A percentile compares a stretch with the other conserved stretches of the same genome.
Conservation (phyloP, 768 basidiomycete genomes). For the Hypsizygus marmoreus region DNA sequence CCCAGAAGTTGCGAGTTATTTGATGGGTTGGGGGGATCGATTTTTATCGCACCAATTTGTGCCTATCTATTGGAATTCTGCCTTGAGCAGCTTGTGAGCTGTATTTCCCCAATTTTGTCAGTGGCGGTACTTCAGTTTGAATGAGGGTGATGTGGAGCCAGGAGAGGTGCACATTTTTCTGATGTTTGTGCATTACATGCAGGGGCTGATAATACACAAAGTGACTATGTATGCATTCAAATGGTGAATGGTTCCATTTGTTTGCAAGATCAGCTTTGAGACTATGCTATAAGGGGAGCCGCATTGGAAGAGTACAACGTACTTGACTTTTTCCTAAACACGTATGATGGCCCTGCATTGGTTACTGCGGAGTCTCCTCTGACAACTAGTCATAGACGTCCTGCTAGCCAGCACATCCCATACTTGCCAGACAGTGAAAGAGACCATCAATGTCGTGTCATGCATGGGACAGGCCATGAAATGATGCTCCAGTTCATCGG, state of each 20-base stretch:
- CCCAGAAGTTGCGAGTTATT: slow-evolving; percentile 36
- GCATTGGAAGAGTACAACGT: slow-evolving; percentile 11
- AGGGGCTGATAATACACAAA: too few species aligned
- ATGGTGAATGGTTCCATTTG: not conserved
- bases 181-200: too few species aligned
- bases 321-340: slow-evolving; percentile 18
- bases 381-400: slow-evolving; percentile 7
- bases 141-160: too few species aligned
- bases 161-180: too few species aligned
- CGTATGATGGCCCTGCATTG: slow-evolving; percentile 21
- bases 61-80: slow-evolving; percentile 33
- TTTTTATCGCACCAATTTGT: slow-evolving; percentile 38
- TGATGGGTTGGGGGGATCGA: slow-evolving; percentile 45
- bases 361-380: too few species aligned
- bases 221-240: not conserved
- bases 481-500: slow-evolving; percentile 36
- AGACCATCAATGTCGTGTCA: slow-evolving; percentile 16
- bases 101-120: slow-evolving; percentile 9
- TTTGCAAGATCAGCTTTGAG: slow-evolving; percentile 17
- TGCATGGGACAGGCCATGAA: slow-evolving; percentile 28
- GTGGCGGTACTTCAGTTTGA: slow-evolving; percentile 1
- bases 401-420: slow-evolving; percentile 8
- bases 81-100: slow-evolving; percentile 11
- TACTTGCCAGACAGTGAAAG: slow-evolving; percentile 21
- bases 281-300: slow-evolving; percentile 20